Base-by-base conservation (phyloP, 73 alveolate genomes). In the Paraurostyla sp. region DNA sequence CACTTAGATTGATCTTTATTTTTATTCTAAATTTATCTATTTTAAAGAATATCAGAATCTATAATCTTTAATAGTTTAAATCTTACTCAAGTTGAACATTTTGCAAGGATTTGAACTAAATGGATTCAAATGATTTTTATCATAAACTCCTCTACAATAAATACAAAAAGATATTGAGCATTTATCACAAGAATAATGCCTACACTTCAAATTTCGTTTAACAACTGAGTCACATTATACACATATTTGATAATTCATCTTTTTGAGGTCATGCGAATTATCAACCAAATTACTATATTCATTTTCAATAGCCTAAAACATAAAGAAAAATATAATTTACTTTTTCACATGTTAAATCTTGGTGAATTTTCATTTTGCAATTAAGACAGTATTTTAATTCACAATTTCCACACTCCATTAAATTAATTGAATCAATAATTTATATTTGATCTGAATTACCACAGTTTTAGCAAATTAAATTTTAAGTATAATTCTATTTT, bases 61-160 rank as follows among this genome's bases (percentile, higher is more conserved):
- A n/a, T n/a, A n/a, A n/a, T n/a, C n/a, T n/a, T n/a, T n/a, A n/a
- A n/a, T n/a, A n/a, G n/a, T 27, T 25, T 54, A 54, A 60, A 16
- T 60, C 11, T 69, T 43, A 38, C 84, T 36, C 9, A 43, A 41
- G 35, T 22, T 41, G 42, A 73, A 73, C 6, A 73, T 50, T 33
- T 11, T 9, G 71, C 87, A 73, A 18, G 87, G 87, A 45, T 45
- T 45, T 32, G 50, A 1, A 23, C 87, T 48, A 30, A 73, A 73
- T 3, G 87, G 87, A 50, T 73, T 73, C 49, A 73, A 45, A 36
- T 73, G 87, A 43, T 48, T 40, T 11, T 45, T 43, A 35, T 73
- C 59, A 50, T 18, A 73, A 9, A 32, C n/a, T 45, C 30, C 11
- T 73, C 87, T 73, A 48, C 87, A 73, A 30, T 73, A 50, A 9